Evolutionary conservation across 805 yeast species (phyloP), one percentile per base, ranked within the genome.

Genomic region (Candida nitratophila): DNA sequence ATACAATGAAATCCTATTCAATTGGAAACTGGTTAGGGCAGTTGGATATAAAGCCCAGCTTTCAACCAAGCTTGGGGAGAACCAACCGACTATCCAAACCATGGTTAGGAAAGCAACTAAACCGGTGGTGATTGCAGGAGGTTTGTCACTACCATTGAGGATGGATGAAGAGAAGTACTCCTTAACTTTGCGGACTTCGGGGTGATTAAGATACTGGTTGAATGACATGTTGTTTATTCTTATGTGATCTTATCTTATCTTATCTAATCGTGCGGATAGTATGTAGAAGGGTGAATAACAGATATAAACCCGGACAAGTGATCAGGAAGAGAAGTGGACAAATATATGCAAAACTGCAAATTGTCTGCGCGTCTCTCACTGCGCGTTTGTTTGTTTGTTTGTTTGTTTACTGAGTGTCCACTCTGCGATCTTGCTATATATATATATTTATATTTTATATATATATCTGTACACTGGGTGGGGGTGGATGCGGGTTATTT

Each of bases 1-100:
- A 58, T 84, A 88, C 51, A 86, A 73, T 9, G 93, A 79, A n/a
- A 83, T 56, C 36, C 76, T 57, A 56, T 72, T 72, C 49, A 81
- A 50, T 42, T 79, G 70, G 29, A 76, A 49, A 10, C 60, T 52
- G 46, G 75, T 65, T 4, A 39, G 83, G 2, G 86, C 77, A 41
- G 66, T 59, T 14, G 93, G 84, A 36, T 70, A 66, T 47, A 85
- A 68, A 11, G 75, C 61, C 58, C 81, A 72, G 32, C 57, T 48
- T 41, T 64, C 68, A 45, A 59, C 60, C 44, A 68, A 46, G 39
- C 45, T 53, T 3, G 55, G 46, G n/a, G 50, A 35, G 42, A 58
- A 20, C 39, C 47, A 47, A 52, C 66, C 71, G 27, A 69, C 44
- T 2, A 73, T 26, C 47, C 71, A 70, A 36, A 83, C 60, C 9